Base-by-base conservation (phyloP, 192 early-diverging fungal species). In the Gamsiella multidivaricata region DNA sequence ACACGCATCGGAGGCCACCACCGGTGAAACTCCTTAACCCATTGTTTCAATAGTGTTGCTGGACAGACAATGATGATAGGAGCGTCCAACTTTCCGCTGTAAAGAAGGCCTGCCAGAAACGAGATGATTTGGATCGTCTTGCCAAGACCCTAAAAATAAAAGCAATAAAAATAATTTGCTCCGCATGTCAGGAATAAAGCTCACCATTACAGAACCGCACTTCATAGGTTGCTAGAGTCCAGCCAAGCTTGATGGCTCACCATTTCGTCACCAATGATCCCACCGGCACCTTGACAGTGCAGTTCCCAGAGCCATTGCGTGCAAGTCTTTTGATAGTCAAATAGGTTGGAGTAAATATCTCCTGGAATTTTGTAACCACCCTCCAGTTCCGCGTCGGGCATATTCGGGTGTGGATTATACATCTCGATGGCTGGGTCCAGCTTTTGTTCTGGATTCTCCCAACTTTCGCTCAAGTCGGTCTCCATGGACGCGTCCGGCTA, bases 191-290 rank as follows among this genome's bases (percentile, higher is more conserved):
- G 42, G 28, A 28, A 41, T 5, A 42, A 22, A n/a, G n/a, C n/a
- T 3, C n/a, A 22, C 33, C 34, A 39, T n/a, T 41, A 10, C 14
- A 41, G 14, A 7, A 10, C 14, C 25, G 26, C 22, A 15, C 23
- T 15, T 28, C 28, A 14, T 10, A 41, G 39, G 14, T 41, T 41
- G 39, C 39, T 14, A 14, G 14, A 7, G 14, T 41, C 39, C 8
- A 41, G 7, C 17, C 12, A 5, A 46, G 9, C 20, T 61, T 61
- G 31, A 32, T 55, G 23, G 31, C 52, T 61, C 78, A 88, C 90
- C 96, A 98, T 97, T 73, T 97, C 95, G 80, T 97, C 96, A 25
- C 95, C 96, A 25, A 97, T 82, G 25, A 98, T 92, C 0, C 97
- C 97, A 3, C 97, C 97, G 0, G 91, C 89, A 37, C 94, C 85